Evolutionary conservation across 305 asterid genomes (phyloP).

Genomic region (Nicotiana rustica): DNA sequence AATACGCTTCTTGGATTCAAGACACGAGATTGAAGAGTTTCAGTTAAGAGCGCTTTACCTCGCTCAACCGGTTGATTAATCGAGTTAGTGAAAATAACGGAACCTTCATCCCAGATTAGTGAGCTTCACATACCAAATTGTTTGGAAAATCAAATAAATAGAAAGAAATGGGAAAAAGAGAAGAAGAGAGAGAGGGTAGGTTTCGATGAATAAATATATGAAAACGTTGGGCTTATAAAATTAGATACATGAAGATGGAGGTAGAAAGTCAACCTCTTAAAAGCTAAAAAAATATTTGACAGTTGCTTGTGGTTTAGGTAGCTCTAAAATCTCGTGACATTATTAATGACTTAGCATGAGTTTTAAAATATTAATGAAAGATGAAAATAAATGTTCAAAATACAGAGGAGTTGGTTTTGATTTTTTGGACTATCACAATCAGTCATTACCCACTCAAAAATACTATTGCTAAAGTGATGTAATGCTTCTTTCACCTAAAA

Average conservation of each 20-base stretch:
- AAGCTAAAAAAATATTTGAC: constrained; percentile 30
- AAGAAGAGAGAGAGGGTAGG: neutral
- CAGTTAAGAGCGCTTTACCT: too few species aligned
- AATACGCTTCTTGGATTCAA: too few species aligned
- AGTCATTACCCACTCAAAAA: constrained; percentile 1
- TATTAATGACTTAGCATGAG: constrained; percentile 8
- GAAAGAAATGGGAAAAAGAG: neutral
- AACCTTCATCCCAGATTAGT: too few species aligned
- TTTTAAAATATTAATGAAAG: neutral
- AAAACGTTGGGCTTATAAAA: constrained; percentile 35
- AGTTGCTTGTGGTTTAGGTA: constrained; percentile 68
- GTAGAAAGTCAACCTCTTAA: constrained; percentile 38
- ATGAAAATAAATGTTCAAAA: constrained; percentile 41
- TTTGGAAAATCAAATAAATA: neutral
- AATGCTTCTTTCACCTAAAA: constrained; percentile 41
- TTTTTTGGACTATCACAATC: constrained; percentile 52
- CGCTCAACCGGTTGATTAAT: too few species aligned
- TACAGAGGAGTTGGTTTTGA: constrained; percentile 43
- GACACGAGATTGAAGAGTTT: too few species aligned
- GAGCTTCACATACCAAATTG: neutral
- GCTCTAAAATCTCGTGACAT: constrained; percentile 69
- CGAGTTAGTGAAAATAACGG: too few species aligned
- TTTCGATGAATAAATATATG: constrained; percentile 13
- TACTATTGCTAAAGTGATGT: constrained; percentile 37
- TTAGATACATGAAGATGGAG: constrained; percentile 36